Evolutionary conservation across 192 early-diverging fungal genomes (phyloP).

Genomic region (Phycomyces nitens): DNA sequence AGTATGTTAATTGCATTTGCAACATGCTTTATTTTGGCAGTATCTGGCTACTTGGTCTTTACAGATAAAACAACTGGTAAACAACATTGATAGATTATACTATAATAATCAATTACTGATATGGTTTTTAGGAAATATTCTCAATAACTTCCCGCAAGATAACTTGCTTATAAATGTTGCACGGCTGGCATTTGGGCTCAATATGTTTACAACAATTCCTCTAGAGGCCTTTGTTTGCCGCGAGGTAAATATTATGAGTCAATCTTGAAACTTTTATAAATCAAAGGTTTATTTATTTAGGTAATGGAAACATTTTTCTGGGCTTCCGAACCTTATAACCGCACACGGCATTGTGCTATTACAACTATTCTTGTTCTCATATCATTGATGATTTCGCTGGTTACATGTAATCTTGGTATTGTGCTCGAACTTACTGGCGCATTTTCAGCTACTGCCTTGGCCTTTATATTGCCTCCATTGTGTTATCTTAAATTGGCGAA

Average conservation of each 20-base stretch:
- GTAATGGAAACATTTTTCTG: constrained; percentile 67
- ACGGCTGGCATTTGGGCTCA: constrained; percentile 81
- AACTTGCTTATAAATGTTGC: constrained; percentile 81
- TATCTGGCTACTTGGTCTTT: constrained; percentile 76
- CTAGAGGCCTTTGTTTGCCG: constrained; percentile 88
- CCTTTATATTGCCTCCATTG: constrained; percentile 82
- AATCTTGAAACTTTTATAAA: not conserved
- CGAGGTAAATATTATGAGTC: constrained; percentile 47
- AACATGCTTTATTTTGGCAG: constrained; percentile 68
- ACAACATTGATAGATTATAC: not conserved
- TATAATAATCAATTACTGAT: too few species aligned
- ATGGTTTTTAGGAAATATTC: constrained; percentile 65
- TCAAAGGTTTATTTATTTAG: constrained; percentile 22
- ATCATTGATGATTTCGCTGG: constrained; percentile 66
- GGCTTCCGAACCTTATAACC: constrained; percentile 46
- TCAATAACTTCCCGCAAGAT: constrained; percentile 85
- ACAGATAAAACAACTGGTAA: constrained; percentile 76
- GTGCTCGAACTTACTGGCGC: constrained; percentile 86
- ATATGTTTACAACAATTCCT: constrained; percentile 94
- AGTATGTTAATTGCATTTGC: constrained; percentile 70
- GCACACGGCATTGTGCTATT: constrained; percentile 59
- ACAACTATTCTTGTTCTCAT: constrained; percentile 63
- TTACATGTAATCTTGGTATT: constrained; percentile 79
- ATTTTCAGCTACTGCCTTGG: constrained; percentile 82
- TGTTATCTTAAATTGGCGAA: constrained; percentile 75